phyloP scores from a whole-genome alignment of 2,329 filamentous ascomycete genomes.

The Emergomyces pasteurianus region DNA sequence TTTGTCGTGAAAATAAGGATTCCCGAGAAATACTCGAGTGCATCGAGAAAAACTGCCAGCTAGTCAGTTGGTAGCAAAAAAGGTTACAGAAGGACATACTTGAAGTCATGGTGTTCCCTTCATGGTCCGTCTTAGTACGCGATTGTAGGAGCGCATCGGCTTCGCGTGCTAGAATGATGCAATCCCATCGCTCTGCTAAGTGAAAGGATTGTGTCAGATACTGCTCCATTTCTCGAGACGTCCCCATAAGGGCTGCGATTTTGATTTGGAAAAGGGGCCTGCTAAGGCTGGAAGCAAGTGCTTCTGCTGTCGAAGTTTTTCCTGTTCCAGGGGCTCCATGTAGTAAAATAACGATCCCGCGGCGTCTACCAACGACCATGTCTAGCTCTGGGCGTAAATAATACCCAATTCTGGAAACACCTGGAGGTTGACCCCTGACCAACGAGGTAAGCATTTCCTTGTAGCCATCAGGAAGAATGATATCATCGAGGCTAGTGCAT shows the following conservation, averaged over 20 bases:
- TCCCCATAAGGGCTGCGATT: neutral
- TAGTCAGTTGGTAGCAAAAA: neutral
- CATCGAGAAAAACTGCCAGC: neutral
- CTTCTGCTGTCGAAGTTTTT: neutral
- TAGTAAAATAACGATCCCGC: neutral
- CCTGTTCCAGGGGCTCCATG: neutral
- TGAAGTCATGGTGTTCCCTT: neutral
- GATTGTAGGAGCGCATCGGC: neutral
- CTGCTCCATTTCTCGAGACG: neutral
- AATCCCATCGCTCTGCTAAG: neutral
- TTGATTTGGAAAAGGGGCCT: neutral
- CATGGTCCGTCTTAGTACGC: neutral
- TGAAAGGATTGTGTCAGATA: neutral
- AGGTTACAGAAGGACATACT: neutral
- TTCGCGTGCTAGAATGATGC: neutral
- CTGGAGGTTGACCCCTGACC: neutral
- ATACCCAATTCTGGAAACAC: neutral
- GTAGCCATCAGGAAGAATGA: neutral
- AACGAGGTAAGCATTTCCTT: neutral
- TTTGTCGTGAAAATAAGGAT: neutral
- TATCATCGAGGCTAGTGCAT: neutral
- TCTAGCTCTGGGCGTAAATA: neutral
- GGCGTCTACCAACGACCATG: neutral
- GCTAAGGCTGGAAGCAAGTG: neutral
- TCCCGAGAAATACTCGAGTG: neutral